phyloP scores from a whole-genome alignment of 495 filamentous ascomycete genomes.

The Penicillium arizonense region DNA sequence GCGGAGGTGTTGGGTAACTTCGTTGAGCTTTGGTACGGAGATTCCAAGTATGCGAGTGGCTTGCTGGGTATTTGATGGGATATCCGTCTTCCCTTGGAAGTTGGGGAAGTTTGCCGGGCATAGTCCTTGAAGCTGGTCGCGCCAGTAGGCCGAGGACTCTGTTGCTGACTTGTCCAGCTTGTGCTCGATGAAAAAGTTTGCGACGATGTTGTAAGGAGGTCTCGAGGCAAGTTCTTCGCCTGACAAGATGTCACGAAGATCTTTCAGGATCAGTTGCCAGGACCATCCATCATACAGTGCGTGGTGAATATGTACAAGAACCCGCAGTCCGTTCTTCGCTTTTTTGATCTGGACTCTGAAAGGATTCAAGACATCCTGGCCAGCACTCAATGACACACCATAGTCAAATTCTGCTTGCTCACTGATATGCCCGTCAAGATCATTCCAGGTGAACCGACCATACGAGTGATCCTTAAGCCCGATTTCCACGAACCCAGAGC shows the following conservation, averaged over 20 bases:
- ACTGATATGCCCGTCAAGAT: constrained; percentile 41
- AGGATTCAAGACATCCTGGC: constrained; percentile 53
- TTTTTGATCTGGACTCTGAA: constrained; percentile 52
- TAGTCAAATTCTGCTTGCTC: constrained; percentile 30
- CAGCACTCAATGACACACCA: constrained; percentile 20
- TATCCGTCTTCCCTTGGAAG: constrained; percentile 18
- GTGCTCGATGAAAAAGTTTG: constrained; percentile 34
- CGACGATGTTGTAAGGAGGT: constrained; percentile 28
- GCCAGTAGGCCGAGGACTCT: constrained; percentile 65
- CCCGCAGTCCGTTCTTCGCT: constrained; percentile 28
- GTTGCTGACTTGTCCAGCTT: constrained; percentile 34
- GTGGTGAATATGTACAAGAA: constrained; percentile 61
- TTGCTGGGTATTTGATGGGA: constrained; percentile 14
- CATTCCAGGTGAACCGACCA: constrained; percentile 61
- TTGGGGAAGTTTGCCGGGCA: constrained; percentile 29
- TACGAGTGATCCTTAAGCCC: constrained; percentile 47
- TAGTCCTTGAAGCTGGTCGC: constrained; percentile 45
- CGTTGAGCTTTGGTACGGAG: constrained; percentile 25
- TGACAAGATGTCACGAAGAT: constrained; percentile 49
- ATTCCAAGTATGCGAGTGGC: constrained; percentile 34
- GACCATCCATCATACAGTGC: constrained; percentile 85
- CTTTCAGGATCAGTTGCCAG: constrained; percentile 65
- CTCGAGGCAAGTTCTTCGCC: constrained; percentile 9
- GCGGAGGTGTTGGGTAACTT: constrained; percentile 25
- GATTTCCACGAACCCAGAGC: constrained; percentile 64